Base-by-base conservation (phyloP, 2,329 filamentous ascomycete species). In the Xylaria sp. region DNA sequence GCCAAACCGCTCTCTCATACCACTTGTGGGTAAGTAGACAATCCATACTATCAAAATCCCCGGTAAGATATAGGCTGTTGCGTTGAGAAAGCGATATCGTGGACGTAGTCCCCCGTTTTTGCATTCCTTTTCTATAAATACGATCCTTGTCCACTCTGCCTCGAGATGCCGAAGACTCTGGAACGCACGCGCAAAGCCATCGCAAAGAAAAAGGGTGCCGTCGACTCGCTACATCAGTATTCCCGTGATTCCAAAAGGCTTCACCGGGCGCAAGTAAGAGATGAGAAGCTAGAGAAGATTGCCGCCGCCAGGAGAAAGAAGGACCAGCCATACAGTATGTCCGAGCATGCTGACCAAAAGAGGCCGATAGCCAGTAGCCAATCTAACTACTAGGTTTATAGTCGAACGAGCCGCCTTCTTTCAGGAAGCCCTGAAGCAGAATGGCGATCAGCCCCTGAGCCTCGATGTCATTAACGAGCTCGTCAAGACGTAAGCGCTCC, bases 161-260 rank as follows among this genome's bases (percentile, higher is more conserved):
- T 57, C 64, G 64, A 44, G 12, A 97, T 97, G 94, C 88, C 93
- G 16, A 91, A 90, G 78, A 88, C 91, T 53, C 82, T 98, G 6
- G 84, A 89, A 71, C 98, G 98, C 79, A 92, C 96, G 23, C 89
- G 92, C 71, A 98, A 98, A 83, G 90, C 93, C 72, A 95, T 98
- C 72, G 84, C 90, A 40, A 97, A 97, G 84, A 98, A 98, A 86
- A 89, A 90, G 72, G 89, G 90, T 23, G 89, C 90, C 47, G 86
- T 93, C 55, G 90, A 91, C 35, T 86, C 91, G 13, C 86, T 98
- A 25, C 95, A 98, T 78, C 92, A 94, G 80, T 93, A 93, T 79
- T 97, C 94, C 69, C 87, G 96, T 73, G 93, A 98, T 83, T 92
- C 94, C 3, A 88, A 91, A 77, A 88, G 93, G 60, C 84, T 98